phyloP scores from a whole-genome alignment of 208 protist species.

The Trypanosoma platydactyli region DNA sequence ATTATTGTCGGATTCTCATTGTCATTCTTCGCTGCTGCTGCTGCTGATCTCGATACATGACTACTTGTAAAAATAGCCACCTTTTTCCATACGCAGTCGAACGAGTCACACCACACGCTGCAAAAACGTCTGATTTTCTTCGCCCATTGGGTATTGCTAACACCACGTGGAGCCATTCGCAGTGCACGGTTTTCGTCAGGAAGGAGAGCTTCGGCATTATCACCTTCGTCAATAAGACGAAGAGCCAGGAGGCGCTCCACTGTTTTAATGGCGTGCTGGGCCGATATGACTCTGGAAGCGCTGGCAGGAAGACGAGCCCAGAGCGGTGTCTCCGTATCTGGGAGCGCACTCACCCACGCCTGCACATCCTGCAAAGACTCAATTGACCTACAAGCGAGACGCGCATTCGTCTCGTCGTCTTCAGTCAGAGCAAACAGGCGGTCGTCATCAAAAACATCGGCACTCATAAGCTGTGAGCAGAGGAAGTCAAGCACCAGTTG shows the following conservation, averaged over 20 bases:
- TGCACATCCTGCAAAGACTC: slow-evolving; percentile 71
- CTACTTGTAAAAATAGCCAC: background rate
- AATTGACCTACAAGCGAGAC: slow-evolving; percentile 37
- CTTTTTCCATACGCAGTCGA: background rate
- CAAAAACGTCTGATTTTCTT: slow-evolving; percentile 53
- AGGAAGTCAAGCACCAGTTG: slow-evolving; percentile 92
- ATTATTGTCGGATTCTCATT: slow-evolving; percentile 17
- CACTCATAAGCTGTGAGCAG: slow-evolving; percentile 82
- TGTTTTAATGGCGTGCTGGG: slow-evolving; percentile 50
- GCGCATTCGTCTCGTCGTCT: slow-evolving; percentile 13
- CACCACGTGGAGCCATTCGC: slow-evolving; percentile 9
- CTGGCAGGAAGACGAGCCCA: slow-evolving; percentile 95
- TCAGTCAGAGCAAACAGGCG: slow-evolving; percentile 34
- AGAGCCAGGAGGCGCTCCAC: slow-evolving; percentile 71
- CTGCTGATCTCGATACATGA: background rate
- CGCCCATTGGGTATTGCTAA: slow-evolving; percentile 47
- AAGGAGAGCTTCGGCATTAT: background rate
- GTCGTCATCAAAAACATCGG: slow-evolving; percentile 61
- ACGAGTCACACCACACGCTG: slow-evolving; percentile 21
- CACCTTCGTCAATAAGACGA: slow-evolving; percentile 58
- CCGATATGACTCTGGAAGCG: slow-evolving; percentile 81
- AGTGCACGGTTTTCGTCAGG: background rate
- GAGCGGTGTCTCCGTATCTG: slow-evolving; percentile 64
- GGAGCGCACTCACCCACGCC: slow-evolving; percentile 86
- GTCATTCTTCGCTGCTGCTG: background rate